These are phyloP conservation scores for Rhodotorula sp. DNA, from an alignment of 1,284 basidiomycete genomes.

Conservation along the genomic window DNA sequence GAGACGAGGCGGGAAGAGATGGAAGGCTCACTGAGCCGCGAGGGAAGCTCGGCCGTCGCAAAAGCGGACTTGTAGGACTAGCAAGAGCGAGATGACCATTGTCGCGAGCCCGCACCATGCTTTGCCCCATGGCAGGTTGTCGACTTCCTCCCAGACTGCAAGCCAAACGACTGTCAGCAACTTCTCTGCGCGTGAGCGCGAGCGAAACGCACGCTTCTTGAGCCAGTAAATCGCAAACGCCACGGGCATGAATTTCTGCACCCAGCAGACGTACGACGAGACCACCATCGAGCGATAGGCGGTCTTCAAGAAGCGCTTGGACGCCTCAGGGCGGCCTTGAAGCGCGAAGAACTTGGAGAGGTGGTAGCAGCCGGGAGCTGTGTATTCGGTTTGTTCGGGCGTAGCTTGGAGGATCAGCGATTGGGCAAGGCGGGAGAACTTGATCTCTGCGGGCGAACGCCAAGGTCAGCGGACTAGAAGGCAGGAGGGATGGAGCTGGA, in stretches of 20 bases:
- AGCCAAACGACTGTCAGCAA: background rate
- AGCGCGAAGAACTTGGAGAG: background rate
- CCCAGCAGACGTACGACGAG: conserved; percentile 12
- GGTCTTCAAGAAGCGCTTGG: background rate
- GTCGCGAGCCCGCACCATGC: conserved; percentile 11
- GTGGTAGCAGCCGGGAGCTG: conserved; percentile 7
- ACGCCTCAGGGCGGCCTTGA: background rate
- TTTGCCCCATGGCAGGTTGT: background rate
- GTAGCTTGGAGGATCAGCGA: conserved; percentile 20
- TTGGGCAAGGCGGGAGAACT: conserved; percentile 13
- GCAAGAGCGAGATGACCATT: conserved; percentile 3
- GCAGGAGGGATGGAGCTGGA: background rate
- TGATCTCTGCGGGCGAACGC: conserved; percentile 1
- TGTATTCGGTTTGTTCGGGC: conserved; percentile 5
- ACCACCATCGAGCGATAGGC: background rate
- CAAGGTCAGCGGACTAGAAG: background rate
- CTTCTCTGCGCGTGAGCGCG: background rate
- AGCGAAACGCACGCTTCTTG: conserved; percentile 3
- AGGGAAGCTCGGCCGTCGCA: background rate
- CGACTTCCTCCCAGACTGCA: conserved; percentile 24
- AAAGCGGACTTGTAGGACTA: conserved; percentile 14
- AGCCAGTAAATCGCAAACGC: conserved; percentile 20
- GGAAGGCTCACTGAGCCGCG: background rate
- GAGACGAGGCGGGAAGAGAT: background rate
- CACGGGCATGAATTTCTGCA: conserved; percentile 19